These are phyloP conservation scores for Chrysanthemum lavandulifolium DNA, from an alignment of 129 eudicot genomes.

Conservation along the genomic window DNA sequence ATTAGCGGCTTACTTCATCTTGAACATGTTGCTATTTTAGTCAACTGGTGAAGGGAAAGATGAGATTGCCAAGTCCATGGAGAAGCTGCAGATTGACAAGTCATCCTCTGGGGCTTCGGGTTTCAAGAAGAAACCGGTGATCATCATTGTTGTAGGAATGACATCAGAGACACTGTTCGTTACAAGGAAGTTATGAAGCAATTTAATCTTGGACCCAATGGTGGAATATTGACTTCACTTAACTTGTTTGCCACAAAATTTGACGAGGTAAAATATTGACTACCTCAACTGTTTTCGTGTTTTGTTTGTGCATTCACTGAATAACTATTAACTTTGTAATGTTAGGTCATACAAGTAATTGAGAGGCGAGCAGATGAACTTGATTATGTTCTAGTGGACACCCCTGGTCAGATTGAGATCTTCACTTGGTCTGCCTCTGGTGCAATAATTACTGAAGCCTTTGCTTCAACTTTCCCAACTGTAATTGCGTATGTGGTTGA, in stretches of 20 bases:
- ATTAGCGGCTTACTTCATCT: background rate
- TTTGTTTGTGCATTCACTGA: background rate
- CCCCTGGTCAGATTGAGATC: slow-evolving; percentile 97
- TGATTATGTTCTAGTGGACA: slow-evolving; percentile 95
- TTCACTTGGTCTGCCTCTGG: slow-evolving; percentile 99
- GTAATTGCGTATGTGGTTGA: slow-evolving; percentile 85
- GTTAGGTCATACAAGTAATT: slow-evolving; percentile 71
- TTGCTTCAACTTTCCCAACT: slow-evolving; percentile 94
- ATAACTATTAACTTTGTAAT: background rate
- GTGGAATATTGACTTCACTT: slow-evolving; percentile 88
- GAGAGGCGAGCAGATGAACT: slow-evolving; percentile 91
- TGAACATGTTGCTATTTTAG: slow-evolving; percentile 21
- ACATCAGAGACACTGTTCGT: slow-evolving; percentile 87
- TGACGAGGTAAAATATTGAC: slow-evolving; percentile 63
- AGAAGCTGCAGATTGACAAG: slow-evolving; percentile 58
- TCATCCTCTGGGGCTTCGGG: slow-evolving; percentile 34
- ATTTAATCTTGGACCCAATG: slow-evolving; percentile 90
- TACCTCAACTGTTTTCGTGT: background rate
- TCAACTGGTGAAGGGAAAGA: slow-evolving; percentile 39
- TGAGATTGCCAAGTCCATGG: slow-evolving; percentile 66
- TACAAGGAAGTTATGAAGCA: slow-evolving; percentile 99
- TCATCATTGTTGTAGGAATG: slow-evolving; percentile 94
- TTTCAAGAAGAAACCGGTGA: slow-evolving; percentile 83
- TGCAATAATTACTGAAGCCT: slow-evolving; percentile 89
- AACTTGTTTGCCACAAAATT: slow-evolving; percentile 93